Evolutionary conservation across 1,139 yeast genomes (phyloP).

Genomic region (Suhomyces ambrosiae): DNA sequence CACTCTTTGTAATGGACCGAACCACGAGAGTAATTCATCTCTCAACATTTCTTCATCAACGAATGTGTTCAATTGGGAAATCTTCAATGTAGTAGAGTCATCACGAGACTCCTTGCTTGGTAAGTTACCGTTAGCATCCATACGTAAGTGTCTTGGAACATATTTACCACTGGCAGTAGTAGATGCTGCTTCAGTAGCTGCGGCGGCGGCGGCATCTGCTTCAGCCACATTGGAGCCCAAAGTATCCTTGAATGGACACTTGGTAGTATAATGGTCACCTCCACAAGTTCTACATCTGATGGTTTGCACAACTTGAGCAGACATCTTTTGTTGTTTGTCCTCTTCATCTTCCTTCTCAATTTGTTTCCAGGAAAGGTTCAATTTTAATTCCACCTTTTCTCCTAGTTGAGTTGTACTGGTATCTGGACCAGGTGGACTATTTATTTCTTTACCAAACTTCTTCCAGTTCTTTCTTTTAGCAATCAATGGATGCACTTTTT

Average conservation of each 20-base stretch:
- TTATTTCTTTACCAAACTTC: constrained; percentile 83
- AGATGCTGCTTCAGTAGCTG: constrained; percentile 35
- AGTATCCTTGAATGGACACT: constrained; percentile 95
- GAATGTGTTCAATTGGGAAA: constrained; percentile 85
- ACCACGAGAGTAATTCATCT: constrained; percentile 66
- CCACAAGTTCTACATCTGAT: constrained; percentile 88
- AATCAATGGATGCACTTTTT: constrained; percentile 75
- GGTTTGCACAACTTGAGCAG: constrained; percentile 30
- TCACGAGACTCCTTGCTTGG: constrained; percentile 64
- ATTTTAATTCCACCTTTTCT: constrained; percentile 71
- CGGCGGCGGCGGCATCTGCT: constrained; percentile 33
- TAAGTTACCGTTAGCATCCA: constrained; percentile 58
- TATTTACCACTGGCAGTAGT: constrained; percentile 49
- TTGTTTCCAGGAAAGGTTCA: constrained; percentile 76
- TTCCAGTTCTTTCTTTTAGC: constrained; percentile 74
- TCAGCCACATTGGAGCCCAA: constrained; percentile 58
- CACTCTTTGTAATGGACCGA: constrained; percentile 78
- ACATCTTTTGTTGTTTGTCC: constrained; percentile 54
- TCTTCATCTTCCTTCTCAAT: constrained; percentile 58
- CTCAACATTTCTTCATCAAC: constrained; percentile 85
- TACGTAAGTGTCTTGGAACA: constrained; percentile 80
- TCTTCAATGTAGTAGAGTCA: constrained; percentile 85
- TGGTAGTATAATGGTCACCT: constrained; percentile 90
- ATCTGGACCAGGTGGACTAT: constrained; percentile 83
- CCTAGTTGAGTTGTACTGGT: constrained; percentile 86